Percentiles rank a stretch among this genome's conserved stretches.
Conservation (phyloP, 805 yeast genomes). For the Limtongia smithiae region DNA sequence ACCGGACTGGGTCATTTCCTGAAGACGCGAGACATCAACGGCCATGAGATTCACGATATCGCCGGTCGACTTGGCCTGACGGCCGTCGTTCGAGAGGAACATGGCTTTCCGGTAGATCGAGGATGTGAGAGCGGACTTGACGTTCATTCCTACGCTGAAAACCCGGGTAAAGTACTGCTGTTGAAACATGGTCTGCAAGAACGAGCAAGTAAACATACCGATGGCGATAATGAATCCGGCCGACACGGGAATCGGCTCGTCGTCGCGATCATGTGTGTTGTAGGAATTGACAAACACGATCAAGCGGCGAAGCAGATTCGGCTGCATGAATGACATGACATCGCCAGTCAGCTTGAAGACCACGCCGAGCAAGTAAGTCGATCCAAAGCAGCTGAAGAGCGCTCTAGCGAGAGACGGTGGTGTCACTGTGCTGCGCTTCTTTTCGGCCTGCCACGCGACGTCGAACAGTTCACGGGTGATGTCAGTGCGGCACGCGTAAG, state of each 20-base stretch:
- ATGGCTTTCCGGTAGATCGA: slow-evolving; percentile 70
- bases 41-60: slow-evolving; percentile 74
- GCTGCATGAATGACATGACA: slow-evolving; percentile 71
- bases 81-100: slow-evolving; percentile 60
- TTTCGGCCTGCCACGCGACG: slow-evolving; percentile 60
- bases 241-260: slow-evolving; percentile 45
- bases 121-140: slow-evolving; percentile 62
- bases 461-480: slow-evolving; percentile 39
- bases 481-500: slow-evolving; percentile 46
- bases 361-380: slow-evolving; percentile 64
- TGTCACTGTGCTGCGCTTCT: slow-evolving; percentile 4
- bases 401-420: slow-evolving; percentile 57
- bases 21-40: slow-evolving; percentile 68
- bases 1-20: slow-evolving; percentile 66
- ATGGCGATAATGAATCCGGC: slow-evolving; percentile 62
- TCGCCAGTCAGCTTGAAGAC: slow-evolving; percentile 71
- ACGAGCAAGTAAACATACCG: slow-evolving; percentile 58
- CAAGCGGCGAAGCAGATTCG: slow-evolving; percentile 67
- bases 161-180: slow-evolving; percentile 53
- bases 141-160: slow-evolving; percentile 55
- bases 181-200: slow-evolving; percentile 57
- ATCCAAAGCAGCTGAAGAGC: slow-evolving; percentile 65
- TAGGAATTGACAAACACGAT: slow-evolving; percentile 58
- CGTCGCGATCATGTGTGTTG: slow-evolving; percentile 23
- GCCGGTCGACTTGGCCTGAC: slow-evolving; percentile 61